These are phyloP conservation scores for Xylariaceae sp. DNA, from an alignment of 2,329 filamentous ascomycete genomes.

Conservation along the genomic window DNA sequence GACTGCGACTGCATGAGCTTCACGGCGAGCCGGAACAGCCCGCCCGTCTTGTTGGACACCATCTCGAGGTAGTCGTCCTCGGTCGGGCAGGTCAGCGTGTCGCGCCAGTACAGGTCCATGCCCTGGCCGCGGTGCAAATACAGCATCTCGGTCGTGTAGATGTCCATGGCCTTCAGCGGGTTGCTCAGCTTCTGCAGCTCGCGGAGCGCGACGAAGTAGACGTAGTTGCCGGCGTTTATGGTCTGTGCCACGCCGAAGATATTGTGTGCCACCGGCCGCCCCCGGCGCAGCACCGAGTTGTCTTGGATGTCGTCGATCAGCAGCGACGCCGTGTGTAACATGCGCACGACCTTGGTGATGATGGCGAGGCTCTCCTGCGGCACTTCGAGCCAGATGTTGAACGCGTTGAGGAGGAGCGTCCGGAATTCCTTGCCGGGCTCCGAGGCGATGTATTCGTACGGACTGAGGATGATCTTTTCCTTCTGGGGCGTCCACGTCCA, in stretches of 20 bases:
- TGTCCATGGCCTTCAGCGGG: constrained; percentile 55
- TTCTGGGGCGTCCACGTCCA: constrained; percentile 67
- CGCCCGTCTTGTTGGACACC: constrained; percentile 87
- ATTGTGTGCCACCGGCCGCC: constrained; percentile 75
- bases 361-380: constrained; percentile 64
- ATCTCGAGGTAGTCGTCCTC: constrained; percentile 90
- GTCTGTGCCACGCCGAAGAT: constrained; percentile 86
- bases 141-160: constrained; percentile 77
- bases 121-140: constrained; percentile 87
- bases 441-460: constrained; percentile 74
- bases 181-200: constrained; percentile 70
- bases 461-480: constrained; percentile 72
- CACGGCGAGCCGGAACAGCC: constrained; percentile 76
- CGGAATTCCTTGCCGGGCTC: constrained; percentile 85
- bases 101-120: constrained; percentile 88
- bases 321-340: constrained; percentile 80
- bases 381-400: constrained; percentile 76
- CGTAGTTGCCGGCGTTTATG: constrained; percentile 86
- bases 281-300: constrained; percentile 69
- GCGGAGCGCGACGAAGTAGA: constrained; percentile 76
- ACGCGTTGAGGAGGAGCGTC: constrained; percentile 71
- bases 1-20: constrained; percentile 83
- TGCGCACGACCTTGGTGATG: constrained; percentile 76
- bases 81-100: constrained; percentile 76
- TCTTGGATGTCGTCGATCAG: constrained; percentile 89